Base-by-base conservation (phyloP, 805 yeast species). In the Schizosaccharomyces lindneri region DNA sequence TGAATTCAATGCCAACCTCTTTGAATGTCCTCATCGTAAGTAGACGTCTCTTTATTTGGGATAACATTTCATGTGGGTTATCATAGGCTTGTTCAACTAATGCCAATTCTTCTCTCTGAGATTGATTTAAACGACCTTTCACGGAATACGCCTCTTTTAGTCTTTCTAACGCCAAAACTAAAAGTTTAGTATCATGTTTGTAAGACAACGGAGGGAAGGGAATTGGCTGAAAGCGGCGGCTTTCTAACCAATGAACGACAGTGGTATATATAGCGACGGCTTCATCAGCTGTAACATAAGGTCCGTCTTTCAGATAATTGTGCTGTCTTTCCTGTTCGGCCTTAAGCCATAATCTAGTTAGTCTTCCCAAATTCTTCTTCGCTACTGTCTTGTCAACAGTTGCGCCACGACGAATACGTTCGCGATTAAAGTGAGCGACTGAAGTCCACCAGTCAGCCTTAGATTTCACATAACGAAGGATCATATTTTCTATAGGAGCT, bases 371-470 rank as follows among this genome's bases (percentile, higher is more conserved):
- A 68, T 93, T 93, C 75, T 93, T 93, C 71, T 85, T 85, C 0
- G 93, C 95, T 6, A 87, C 93, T 0, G 97, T 86, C 67, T 93
- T 93, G 68, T 93, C 99, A 19, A 88, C 93, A 13, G 89, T 84
- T 0, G 84, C 87, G n/a, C 97, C 97, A 48, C 84, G 77, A 65
- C 82, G 79, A 55, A 93, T 86, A 61, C 96, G 76, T 65, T 88
- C 96, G 65, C 99, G 77, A 68, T 90, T 93, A 67, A 83, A 82
- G 68, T 90, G 95, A 1, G 98, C 95, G 17, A 87, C 89, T 0
- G 93, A 82, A 13, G 87, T 79, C 97, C 97, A 93, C 5, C 95
- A 94, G 67, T 90, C 97, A 1, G 97, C 96, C 70, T 93, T 90
- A 0, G 96, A 95, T 68, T 87, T 84, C 60, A 93, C 83, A 68